A percentile compares a stretch with the other conserved stretches of the same genome.
Evolutionary conservation across 176 grass and related monocot genomes (phyloP).

Genomic region (Hyparrhenia diplandra): DNA sequence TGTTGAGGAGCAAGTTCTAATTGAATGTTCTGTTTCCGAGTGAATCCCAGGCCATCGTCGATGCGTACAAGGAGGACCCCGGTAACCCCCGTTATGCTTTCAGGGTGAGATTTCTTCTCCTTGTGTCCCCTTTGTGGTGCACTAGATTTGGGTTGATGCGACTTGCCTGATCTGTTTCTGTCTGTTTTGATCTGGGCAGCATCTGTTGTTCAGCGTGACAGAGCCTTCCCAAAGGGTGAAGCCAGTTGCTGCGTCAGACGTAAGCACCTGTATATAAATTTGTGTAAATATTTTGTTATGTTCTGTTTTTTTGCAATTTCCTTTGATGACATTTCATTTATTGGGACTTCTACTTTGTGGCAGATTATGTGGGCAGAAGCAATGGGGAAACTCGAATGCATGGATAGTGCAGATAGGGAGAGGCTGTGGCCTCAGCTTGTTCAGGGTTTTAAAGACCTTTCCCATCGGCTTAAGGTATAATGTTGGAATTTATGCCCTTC

Average conservation of each 20-base stretch:
- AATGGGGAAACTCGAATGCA: slow-evolving; percentile 92
- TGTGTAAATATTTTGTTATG: slow-evolving; percentile 9
- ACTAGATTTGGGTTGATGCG: neutral
- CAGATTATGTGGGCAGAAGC: slow-evolving; percentile 98
- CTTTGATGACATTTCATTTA: neutral
- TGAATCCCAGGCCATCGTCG: slow-evolving; percentile 67
- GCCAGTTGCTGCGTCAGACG: slow-evolving; percentile 86
- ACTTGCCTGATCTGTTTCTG: slow-evolving; percentile 28
- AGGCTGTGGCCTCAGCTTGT: slow-evolving; percentile 97
- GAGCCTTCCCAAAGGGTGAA: slow-evolving; percentile 70
- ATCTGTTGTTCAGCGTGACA: slow-evolving; percentile 90
- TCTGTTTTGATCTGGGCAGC: slow-evolving; percentile 50
- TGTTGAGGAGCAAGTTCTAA: neutral
- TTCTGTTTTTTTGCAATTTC: slow-evolving; percentile 3
- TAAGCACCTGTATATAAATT: slow-evolving; percentile 30
- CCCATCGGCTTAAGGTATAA: slow-evolving; percentile 80
- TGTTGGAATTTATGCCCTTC: neutral
- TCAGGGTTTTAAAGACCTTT: slow-evolving; percentile 94
- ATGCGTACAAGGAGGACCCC: slow-evolving; percentile 82
- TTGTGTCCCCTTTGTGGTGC: neutral
- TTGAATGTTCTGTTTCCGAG: slow-evolving; percentile 2
- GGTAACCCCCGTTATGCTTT: slow-evolving; percentile 84
- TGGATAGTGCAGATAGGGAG: slow-evolving; percentile 85
- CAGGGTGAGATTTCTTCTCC: slow-evolving; percentile 48
- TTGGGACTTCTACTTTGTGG: slow-evolving; percentile 2